These are phyloP conservation scores for Jaapia argillacea DNA, from an alignment of 768 basidiomycete species.

Conservation along the genomic window DNA sequence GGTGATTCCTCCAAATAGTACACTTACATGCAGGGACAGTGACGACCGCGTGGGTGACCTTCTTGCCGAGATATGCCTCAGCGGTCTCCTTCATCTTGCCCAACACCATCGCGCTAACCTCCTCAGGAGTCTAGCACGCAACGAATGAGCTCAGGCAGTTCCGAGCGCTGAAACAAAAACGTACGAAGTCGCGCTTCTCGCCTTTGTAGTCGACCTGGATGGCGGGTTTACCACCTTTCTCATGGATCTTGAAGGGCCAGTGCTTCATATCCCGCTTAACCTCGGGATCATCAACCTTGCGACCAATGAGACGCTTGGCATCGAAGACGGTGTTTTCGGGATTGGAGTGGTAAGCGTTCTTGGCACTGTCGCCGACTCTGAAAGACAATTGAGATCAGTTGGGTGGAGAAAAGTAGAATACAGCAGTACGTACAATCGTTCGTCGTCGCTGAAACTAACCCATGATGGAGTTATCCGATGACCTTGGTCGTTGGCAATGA, in stretches of 20 bases:
- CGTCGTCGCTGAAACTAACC: constrained; percentile 49
- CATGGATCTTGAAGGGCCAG: constrained; percentile 22
- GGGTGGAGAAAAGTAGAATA: too few relatives aligned
- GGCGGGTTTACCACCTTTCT: constrained; percentile 34
- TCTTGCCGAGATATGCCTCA: constrained; percentile 34
- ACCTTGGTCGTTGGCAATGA: constrained; percentile 47
- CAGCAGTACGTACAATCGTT: constrained; percentile 33
- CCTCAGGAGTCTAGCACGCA: constrained; percentile 26
- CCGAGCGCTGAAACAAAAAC: constrained; percentile 4
- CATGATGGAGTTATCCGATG: constrained; percentile 58
- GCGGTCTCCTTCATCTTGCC: constrained; percentile 39
- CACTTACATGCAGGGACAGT: constrained; percentile 30
- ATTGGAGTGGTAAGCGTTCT: constrained; percentile 91
- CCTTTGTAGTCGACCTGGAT: constrained; percentile 38
- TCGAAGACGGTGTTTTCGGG: constrained; percentile 55
- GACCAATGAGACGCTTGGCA: constrained; percentile 41
- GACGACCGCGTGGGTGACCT: constrained; percentile 34
- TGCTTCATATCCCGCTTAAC: constrained; percentile 38
- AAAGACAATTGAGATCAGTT: background rate
- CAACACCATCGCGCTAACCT: constrained; percentile 33
- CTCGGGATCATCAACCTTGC: constrained; percentile 31
- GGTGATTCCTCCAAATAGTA: background rate
- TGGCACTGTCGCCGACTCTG: constrained; percentile 87
- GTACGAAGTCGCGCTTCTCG: constrained; percentile 33
- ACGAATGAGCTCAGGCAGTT: background rate